phyloP scores from a whole-genome alignment of 176 grass and related monocot species.

The Avena sativa region DNA sequence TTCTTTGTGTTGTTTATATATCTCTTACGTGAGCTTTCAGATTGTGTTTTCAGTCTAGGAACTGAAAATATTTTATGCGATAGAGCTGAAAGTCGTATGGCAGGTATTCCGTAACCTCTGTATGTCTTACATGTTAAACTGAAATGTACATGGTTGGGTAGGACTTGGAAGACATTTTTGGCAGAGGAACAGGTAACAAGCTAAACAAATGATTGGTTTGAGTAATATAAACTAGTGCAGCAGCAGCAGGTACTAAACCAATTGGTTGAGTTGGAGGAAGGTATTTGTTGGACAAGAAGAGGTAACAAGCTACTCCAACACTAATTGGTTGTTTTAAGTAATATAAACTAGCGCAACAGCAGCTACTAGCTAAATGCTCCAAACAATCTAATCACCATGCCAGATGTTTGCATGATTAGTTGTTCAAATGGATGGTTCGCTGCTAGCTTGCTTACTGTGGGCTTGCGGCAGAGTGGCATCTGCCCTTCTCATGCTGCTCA shows the following conservation, averaged over 20 bases:
- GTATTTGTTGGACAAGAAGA: no score
- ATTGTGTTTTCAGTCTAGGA: constrained; percentile 38
- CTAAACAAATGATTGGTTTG: background rate
- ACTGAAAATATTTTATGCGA: constrained; percentile 22
- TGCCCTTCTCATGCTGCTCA: no score
- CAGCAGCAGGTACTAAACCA: background rate
- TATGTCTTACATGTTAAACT: constrained; percentile 2
- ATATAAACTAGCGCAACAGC: no score
- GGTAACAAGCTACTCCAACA: no score
- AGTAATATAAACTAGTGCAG: background rate
- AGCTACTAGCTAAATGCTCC: no score
- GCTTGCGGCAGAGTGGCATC: no score
- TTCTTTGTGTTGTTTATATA: constrained; percentile 28
- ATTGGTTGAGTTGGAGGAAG: no score
- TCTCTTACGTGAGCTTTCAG: constrained; percentile 32
- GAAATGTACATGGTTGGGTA: background rate
- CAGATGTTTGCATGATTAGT: no score
- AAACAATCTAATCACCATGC: no score
- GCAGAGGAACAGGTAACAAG: background rate
- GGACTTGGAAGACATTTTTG: constrained; percentile 3
- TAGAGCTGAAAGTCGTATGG: constrained; percentile 55
- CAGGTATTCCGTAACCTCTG: constrained; percentile 50
- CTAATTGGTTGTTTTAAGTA: no score
- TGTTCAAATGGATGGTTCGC: no score
- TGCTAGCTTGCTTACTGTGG: no score